phyloP scores from a whole-genome alignment of 1,284 basidiomycete species.

The Filobasidium uniguttulatum region DNA sequence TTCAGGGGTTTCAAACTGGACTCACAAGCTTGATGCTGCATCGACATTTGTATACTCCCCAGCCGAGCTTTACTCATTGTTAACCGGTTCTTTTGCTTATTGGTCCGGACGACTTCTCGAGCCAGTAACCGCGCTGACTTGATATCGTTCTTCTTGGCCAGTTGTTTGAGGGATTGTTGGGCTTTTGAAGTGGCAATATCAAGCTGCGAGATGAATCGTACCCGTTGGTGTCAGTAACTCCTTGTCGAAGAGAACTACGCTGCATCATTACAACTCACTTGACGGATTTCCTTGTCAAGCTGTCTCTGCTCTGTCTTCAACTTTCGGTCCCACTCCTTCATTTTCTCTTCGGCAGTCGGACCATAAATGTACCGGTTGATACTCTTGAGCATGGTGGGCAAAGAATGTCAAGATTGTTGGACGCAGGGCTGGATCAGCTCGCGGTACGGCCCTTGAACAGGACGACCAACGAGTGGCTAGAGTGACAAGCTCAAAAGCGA shows the following conservation, averaged over 20 bases:
- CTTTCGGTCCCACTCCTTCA: conserved; percentile 74
- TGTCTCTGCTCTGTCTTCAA: conserved; percentile 63
- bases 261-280: conserved; percentile 46
- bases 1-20: conserved; percentile 13
- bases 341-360: conserved; percentile 81
- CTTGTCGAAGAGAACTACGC: too few species aligned
- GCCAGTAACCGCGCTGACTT: conserved; percentile 87
- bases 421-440: too few species aligned
- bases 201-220: conserved; percentile 43
- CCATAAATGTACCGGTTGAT: conserved; percentile 64
- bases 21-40: conserved; percentile 85
- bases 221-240: too few species aligned
- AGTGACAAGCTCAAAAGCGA: too few species aligned
- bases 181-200: conserved; percentile 72
- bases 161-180: conserved; percentile 67
- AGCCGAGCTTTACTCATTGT: conserved; percentile 85
- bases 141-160: conserved; percentile 80
- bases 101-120: conserved; percentile 81
- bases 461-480: too few species aligned
- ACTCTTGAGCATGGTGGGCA: conserved; percentile 31
- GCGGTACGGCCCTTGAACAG: too few species aligned
- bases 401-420: too few species aligned
- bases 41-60: conserved; percentile 78
- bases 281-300: conserved; percentile 80
- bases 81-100: conserved; percentile 86